Evolutionary conservation across 106 monocot genomes (phyloP), one percentile per base, ranked within the genome.

Genomic region (Posidonia australis): DNA sequence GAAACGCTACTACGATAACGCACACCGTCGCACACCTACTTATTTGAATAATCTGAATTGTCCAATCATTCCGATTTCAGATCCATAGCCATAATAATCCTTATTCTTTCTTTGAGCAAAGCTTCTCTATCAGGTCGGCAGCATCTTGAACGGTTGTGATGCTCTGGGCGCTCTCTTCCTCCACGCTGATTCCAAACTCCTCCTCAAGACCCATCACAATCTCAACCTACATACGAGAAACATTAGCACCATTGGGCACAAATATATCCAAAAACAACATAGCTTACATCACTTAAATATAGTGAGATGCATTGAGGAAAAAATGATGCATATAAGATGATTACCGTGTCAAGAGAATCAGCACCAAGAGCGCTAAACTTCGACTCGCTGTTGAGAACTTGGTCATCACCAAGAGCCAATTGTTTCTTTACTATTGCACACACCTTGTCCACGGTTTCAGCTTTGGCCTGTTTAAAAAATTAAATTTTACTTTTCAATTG

Each of bases 301-400:
- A 23, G 6, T 2, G 26, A 10, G 4, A 14, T 25, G 30, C 57
- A 57, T 28, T 28, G 10, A 21, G 12, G 36, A 36, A 2, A 7
- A 7, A 4, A 36, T 36, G 36, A 36, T 5, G 16, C 13, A 28
- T 13, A 14, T 16, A 57, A 57, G 26, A 27, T 6, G 27, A 20
- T 58, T 78, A 91, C 90, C 65, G 83, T 91, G 72, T 91, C 90
- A 1, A 86, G 77, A 61, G 86, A 91, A 64, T 91, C 86, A 1
- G 90, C 90, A 0, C 90, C 90, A 19, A 90, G 86, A 2, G 58
- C 73, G 18, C 67, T 59, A 43, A 91, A 83, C 46, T 72, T 82
- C 1, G 85, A 80, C 0, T 72, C 73, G 0, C 79, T 61, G 41
- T 58, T 80, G 36, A 82, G 60, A 20, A 67, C 18, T 30, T 56